These are phyloP conservation scores for Cryptococcus sp. DNA, from an alignment of 1,284 basidiomycete species.

Conservation along the genomic window DNA sequence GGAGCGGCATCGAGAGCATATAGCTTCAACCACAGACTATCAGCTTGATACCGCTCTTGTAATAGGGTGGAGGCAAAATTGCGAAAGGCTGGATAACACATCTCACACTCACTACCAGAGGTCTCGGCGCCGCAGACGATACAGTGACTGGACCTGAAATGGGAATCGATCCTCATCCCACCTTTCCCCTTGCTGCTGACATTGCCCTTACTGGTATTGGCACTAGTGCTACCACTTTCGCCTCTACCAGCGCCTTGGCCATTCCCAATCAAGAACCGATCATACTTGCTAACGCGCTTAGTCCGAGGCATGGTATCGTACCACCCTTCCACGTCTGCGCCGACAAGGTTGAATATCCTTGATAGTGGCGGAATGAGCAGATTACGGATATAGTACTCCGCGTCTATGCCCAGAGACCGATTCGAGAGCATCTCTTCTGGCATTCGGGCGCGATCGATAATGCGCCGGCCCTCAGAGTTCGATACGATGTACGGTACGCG, in stretches of 20 bases:
- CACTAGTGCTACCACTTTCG: background rate
- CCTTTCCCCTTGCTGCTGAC: slow-evolving; percentile 59
- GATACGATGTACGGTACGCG: slow-evolving; percentile 88
- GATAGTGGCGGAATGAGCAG: slow-evolving; percentile 87
- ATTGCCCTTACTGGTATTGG: too few species aligned
- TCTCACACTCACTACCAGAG: slow-evolving; percentile 57
- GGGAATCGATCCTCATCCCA: slow-evolving; percentile 63
- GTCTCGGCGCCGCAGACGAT: slow-evolving; percentile 65
- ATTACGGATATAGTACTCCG: slow-evolving; percentile 84
- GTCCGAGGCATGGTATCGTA: slow-evolving; percentile 77
- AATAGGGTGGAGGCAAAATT: slow-evolving; percentile 1
- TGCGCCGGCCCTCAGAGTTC: slow-evolving; percentile 65
- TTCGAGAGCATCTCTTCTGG: slow-evolving; percentile 77
- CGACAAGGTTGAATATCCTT: slow-evolving; percentile 87
- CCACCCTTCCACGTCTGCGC: slow-evolving; percentile 86
- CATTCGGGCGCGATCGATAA: slow-evolving; percentile 79
- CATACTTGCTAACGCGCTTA: slow-evolving; percentile 34
- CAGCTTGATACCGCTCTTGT: background rate
- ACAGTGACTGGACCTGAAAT: slow-evolving; percentile 74
- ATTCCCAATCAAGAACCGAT: background rate
- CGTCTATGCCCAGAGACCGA: slow-evolving; percentile 73
- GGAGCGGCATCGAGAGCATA: slow-evolving; percentile 67
- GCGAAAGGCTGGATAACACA: slow-evolving; percentile 9
- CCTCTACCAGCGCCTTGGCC: slow-evolving; percentile 1
- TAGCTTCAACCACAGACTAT: slow-evolving; percentile 53